Conservation (phyloP, 371 early-diverging fungal species). For the Mortierella polycephala region DNA sequence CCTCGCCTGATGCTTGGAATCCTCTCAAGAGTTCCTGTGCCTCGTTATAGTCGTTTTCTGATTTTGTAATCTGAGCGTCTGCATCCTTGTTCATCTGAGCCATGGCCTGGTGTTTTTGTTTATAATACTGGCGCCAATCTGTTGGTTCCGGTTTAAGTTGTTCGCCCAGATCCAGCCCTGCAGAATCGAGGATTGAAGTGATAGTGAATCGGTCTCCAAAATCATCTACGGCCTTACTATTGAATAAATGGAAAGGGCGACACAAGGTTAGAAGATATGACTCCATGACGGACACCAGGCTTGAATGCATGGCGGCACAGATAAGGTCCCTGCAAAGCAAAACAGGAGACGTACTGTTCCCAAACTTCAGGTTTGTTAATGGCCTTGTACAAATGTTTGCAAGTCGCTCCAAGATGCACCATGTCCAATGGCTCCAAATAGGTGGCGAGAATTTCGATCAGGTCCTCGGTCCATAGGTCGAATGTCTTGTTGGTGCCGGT, state of each 20-base stretch:
- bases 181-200: constrained; percentile 57
- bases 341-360: constrained; percentile 40
- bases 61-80: constrained; percentile 52
- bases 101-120: constrained; percentile 43
- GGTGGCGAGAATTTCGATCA: constrained; percentile 40
- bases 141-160: constrained; percentile 59
- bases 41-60: constrained; percentile 59
- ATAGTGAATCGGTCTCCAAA: constrained; percentile 67
- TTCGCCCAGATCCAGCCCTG: constrained; percentile 61
- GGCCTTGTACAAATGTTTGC: constrained; percentile 23
- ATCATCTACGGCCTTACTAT: constrained; percentile 62
- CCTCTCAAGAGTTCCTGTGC: constrained; percentile 59
- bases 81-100: constrained; percentile 51
- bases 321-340: not conserved
- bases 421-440: constrained; percentile 49
- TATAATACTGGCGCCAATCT: constrained; percentile 61
- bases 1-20: constrained; percentile 59
- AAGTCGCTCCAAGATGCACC: constrained; percentile 45
- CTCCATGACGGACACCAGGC: too few species aligned
- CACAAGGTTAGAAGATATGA: not conserved
- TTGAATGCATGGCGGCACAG: too few species aligned
- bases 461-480: constrained; percentile 36
- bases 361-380: constrained; percentile 41
- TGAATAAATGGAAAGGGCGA: not conserved
- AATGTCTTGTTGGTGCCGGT: constrained; percentile 28